These are phyloP conservation scores for Miamiensis avidus DNA, from an alignment of 169 alveolate genomes.

Conservation along the genomic window DNA sequence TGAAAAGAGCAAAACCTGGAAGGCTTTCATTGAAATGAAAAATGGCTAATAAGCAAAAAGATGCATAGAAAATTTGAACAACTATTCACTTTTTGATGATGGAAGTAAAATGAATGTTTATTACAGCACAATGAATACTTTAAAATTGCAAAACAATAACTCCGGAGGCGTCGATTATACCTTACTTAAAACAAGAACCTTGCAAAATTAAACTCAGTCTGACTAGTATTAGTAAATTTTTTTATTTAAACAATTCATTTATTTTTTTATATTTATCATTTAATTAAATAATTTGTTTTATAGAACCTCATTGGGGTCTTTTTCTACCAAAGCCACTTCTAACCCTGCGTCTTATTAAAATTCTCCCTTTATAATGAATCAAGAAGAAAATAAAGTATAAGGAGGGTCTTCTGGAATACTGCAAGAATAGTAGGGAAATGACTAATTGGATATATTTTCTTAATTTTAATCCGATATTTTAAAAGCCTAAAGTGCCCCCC, in stretches of 20 bases:
- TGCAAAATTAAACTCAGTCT: not conserved
- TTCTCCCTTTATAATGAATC: too few relatives aligned
- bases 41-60: conserved; percentile 21
- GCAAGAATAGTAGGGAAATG: too few relatives aligned
- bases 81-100: conserved; percentile 24
- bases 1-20: conserved; percentile 41
- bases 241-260: too few relatives aligned
- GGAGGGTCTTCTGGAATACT: too few relatives aligned
- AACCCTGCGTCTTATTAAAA: too few relatives aligned
- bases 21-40: conserved; percentile 41
- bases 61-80: conserved; percentile 26
- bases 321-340: too few relatives aligned
- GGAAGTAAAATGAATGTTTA: conserved; percentile 42
- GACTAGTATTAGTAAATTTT: too few relatives aligned
- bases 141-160: conserved; percentile 33
- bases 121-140: conserved; percentile 13
- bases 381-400: too few relatives aligned
- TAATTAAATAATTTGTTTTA: too few relatives aligned
- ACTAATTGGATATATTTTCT: too few relatives aligned
- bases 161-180: conserved; percentile 48
- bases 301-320: too few relatives aligned
- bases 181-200: not conserved
- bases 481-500: not conserved
- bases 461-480: not conserved
- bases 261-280: too few relatives aligned